Conservation (phyloP, 2,329 filamentous ascomycete species). For the Nannizziopsis arthrosporioides region DNA sequence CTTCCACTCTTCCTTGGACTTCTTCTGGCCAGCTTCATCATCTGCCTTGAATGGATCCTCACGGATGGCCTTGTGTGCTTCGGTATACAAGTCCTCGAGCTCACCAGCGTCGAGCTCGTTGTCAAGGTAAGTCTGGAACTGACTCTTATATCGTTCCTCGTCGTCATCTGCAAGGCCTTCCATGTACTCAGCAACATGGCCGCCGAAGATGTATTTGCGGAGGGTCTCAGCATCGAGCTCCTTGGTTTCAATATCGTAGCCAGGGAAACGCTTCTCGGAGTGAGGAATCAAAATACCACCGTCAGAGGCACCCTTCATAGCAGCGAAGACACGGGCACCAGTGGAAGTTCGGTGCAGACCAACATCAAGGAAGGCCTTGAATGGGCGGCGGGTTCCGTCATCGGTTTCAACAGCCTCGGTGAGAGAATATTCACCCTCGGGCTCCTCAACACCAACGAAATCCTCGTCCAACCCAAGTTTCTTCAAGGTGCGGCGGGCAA, state of each 20-base stretch:
- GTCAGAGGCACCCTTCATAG: slow-evolving; percentile 99
- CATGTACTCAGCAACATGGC: slow-evolving; percentile 99
- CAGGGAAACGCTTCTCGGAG: slow-evolving; percentile 99
- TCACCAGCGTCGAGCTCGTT: slow-evolving; percentile 93
- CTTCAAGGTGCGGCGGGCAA: slow-evolving; percentile 90
- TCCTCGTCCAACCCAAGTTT: slow-evolving; percentile 92
- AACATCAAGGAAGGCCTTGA: slow-evolving; percentile 98
- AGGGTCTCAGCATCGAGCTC: slow-evolving; percentile 95
- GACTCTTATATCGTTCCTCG: slow-evolving; percentile 97
- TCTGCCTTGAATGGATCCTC: slow-evolving; percentile 97
- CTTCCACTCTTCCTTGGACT: slow-evolving; percentile 97
- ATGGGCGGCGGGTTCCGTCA: slow-evolving; percentile 80
- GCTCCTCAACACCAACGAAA: slow-evolving; percentile 93
- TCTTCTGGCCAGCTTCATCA: slow-evolving; percentile 63
- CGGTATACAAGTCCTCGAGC: slow-evolving; percentile 89
- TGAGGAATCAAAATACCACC: slow-evolving; percentile 94
- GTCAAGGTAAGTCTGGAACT: slow-evolving; percentile 97
- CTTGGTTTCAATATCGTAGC: slow-evolving; percentile 93
- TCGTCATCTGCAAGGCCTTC: slow-evolving; percentile 98
- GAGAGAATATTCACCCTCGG: slow-evolving; percentile 88
- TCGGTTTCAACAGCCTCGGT: slow-evolving; percentile 89
- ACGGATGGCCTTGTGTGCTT: slow-evolving; percentile 93
- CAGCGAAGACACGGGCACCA: slow-evolving; percentile 96
- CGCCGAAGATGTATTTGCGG: slow-evolving; percentile 98
- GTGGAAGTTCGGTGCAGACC: slow-evolving; percentile 95